A percentile compares a stretch with the other conserved stretches of the same genome.
Conservation (phyloP, 106 monocot species). For the Phalaenopsis equestris region DNA sequence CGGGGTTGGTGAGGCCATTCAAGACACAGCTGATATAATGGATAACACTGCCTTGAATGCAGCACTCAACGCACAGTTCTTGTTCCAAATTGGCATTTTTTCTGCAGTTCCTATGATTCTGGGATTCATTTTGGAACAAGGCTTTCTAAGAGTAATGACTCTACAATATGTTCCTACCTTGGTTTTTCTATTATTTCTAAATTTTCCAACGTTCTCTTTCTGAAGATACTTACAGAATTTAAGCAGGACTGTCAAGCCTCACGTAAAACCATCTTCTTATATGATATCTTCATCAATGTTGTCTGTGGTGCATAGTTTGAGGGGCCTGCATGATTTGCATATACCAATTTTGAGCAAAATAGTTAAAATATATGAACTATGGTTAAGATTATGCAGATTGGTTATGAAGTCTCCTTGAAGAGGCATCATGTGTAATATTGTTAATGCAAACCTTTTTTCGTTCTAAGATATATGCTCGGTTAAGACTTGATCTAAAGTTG, state of each 20-base stretch:
- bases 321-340: not conserved
- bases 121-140: constrained; percentile 77
- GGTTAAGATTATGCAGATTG: not conserved
- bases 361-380: not conserved
- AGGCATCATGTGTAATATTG: not conserved
- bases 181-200: not conserved
- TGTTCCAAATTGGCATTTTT: constrained; percentile 88
- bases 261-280: not conserved
- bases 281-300: not conserved
- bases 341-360: not conserved
- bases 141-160: constrained; percentile 58
- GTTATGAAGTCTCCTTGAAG: not conserved
- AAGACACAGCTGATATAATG: constrained; percentile 55
- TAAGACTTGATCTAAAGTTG: not conserved
- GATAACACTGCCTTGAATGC: constrained; percentile 70
- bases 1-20: constrained; percentile 69
- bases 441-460: not conserved
- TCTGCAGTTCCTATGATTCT: constrained; percentile 89
- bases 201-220: not conserved
- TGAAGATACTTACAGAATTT: not conserved
- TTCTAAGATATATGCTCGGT: not conserved
- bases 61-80: constrained; percentile 82
- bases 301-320: not conserved
- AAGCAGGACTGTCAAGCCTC: not conserved
- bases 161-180: not conserved